Evolutionary conservation across 1,139 yeast genomes (phyloP).

Genomic region (Trichomonascaceae sp.): DNA sequence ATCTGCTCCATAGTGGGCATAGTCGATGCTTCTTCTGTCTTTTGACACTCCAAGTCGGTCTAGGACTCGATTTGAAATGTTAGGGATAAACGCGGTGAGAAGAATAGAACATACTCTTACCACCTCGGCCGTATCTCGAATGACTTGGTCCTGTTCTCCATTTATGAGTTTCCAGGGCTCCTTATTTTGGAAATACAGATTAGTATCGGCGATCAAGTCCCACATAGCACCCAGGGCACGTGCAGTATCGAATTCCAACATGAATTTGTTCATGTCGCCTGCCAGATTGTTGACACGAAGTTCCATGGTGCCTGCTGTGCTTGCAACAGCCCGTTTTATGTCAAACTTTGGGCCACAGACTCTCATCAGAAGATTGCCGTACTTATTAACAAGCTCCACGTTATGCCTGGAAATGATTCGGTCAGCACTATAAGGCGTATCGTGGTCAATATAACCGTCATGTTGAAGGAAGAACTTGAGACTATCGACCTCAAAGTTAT

Average conservation of each 20-base stretch:
- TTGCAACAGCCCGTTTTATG: slow-evolving; percentile 32
- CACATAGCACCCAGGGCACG: slow-evolving; percentile 57
- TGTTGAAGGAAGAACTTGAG: slow-evolving; percentile 71
- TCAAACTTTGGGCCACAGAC: slow-evolving; percentile 66
- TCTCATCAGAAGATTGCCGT: slow-evolving; percentile 72
- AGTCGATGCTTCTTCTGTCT: slow-evolving; percentile 37
- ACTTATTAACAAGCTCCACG: slow-evolving; percentile 62
- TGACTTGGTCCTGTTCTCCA: slow-evolving; percentile 37
- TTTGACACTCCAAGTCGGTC: slow-evolving; percentile 53
- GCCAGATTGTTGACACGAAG: slow-evolving; percentile 24
- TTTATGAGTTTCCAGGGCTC: slow-evolving; percentile 48
- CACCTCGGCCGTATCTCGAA: slow-evolving; percentile 64
- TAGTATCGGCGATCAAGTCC: slow-evolving; percentile 55
- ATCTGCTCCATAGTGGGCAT: slow-evolving; percentile 46
- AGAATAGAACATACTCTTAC: slow-evolving; percentile 62
- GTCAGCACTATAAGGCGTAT: slow-evolving; percentile 68
- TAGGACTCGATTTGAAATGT: slow-evolving; percentile 49
- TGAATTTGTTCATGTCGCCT: slow-evolving; percentile 37
- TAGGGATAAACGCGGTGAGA: slow-evolving; percentile 68
- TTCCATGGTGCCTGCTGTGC: not conserved
- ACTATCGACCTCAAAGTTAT: slow-evolving; percentile 58
- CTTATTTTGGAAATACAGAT: slow-evolving; percentile 47
- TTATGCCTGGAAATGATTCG: slow-evolving; percentile 57
- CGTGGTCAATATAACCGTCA: slow-evolving; percentile 67
- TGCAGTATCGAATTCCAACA: slow-evolving; percentile 49